These are phyloP conservation scores for Athelia psychrophila DNA, from an alignment of 1,284 basidiomycete species.

Conservation along the genomic window DNA sequence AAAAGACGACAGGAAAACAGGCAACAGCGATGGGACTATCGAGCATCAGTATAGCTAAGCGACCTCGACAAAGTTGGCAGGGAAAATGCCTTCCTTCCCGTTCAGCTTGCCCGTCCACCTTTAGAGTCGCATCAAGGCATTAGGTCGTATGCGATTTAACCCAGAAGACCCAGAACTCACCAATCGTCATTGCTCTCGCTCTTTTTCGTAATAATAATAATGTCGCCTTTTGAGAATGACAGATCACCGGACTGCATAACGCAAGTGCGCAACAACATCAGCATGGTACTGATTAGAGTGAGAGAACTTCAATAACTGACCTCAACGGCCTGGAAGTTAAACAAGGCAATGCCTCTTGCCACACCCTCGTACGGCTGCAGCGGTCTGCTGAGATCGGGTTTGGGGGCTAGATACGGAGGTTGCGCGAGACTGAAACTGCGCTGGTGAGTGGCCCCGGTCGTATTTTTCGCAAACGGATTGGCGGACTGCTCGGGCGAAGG, in stretches of 20 bases:
- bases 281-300: constrained; percentile 1
- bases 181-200: constrained; percentile 80
- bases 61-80: constrained; percentile 65
- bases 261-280: constrained; percentile 6
- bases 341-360: constrained; percentile 77
- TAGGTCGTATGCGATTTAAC: neutral
- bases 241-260: constrained; percentile 70
- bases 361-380: constrained; percentile 55
- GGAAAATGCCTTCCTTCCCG: constrained; percentile 51
- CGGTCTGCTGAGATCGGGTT: constrained; percentile 46
- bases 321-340: constrained; percentile 73
- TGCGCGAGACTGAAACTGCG: constrained; percentile 3
- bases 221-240: constrained; percentile 81
- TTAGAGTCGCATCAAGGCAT: constrained; percentile 9
- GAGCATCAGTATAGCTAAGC: constrained; percentile 26
- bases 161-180: constrained; percentile 34
- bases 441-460: neutral
- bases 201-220: constrained; percentile 74
- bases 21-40: neutral
- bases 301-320: constrained; percentile 28
- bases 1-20: neutral
- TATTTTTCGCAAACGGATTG: constrained; percentile 9
- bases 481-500: constrained; percentile 23
- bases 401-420: constrained; percentile 39
- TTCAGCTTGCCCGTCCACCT: constrained; percentile 72